Evolutionary conservation across 768 basidiomycete genomes (phyloP).

Genomic region (Mycena epipterygia): DNA sequence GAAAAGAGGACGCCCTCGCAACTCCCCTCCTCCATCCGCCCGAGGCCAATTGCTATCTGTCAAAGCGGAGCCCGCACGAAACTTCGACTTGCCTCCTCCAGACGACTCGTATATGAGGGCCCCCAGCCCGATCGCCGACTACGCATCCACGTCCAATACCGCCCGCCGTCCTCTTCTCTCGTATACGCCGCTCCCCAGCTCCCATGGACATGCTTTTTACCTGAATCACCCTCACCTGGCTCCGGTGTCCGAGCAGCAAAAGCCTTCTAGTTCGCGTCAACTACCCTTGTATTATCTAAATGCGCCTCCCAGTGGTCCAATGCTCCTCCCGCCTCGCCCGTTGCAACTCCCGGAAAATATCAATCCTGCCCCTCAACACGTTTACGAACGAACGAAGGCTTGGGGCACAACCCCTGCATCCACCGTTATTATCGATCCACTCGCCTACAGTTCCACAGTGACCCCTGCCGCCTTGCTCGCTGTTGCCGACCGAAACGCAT

Average conservation of each 20-base stretch:
- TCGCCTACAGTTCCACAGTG: background rate
- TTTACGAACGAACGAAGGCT: background rate
- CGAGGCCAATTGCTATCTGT: background rate
- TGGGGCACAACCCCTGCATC: constrained; percentile 1
- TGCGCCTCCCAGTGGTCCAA: background rate
- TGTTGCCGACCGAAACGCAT: background rate
- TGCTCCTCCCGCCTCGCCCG: constrained; percentile 5
- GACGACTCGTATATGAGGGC: background rate
- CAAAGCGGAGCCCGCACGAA: background rate
- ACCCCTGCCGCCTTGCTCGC: background rate
- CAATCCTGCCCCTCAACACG: constrained; percentile 4
- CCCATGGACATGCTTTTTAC: background rate
- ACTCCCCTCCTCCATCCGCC: background rate
- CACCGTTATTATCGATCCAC: too few species aligned
- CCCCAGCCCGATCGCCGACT: background rate
- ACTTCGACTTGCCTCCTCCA: background rate
- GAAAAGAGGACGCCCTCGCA: background rate
- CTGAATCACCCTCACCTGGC: background rate
- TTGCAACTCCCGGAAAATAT: background rate
- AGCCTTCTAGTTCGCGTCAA: background rate
- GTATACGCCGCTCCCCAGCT: background rate
- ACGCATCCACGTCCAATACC: background rate
- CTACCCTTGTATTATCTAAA: background rate
- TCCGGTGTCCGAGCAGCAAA: background rate
- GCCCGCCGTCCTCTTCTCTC: background rate